A percentile compares a stretch with the other conserved stretches of the same genome.
These are phyloP conservation scores for Trichosporon ovoides DNA, from an alignment of 1,284 basidiomycete species.

Conservation along the genomic window DNA sequence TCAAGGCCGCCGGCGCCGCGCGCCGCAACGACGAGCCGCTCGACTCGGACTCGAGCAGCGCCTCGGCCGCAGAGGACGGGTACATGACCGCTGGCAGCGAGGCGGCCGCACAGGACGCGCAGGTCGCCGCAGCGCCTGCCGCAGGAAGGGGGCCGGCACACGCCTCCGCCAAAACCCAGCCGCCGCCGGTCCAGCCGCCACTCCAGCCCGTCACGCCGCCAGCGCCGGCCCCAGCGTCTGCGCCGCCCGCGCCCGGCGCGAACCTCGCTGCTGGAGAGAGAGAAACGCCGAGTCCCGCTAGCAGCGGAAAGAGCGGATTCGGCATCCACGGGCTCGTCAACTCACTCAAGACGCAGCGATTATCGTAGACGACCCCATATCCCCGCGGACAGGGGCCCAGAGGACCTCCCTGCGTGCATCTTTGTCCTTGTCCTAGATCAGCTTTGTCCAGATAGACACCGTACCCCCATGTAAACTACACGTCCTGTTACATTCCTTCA, in stretches of 20 bases:
- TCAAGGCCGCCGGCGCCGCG: constrained; percentile 1
- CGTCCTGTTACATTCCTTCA: too few species aligned
- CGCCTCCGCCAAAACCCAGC: neutral
- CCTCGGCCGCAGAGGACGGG: neutral
- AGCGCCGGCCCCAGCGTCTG: neutral
- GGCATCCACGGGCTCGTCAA: constrained; percentile 3
- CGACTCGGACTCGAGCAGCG: constrained; percentile 7
- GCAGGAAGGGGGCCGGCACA: too few species aligned
- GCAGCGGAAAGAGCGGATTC: neutral
- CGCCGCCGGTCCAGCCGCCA: neutral
- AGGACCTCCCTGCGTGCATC: too few species aligned
- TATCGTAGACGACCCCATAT: neutral
- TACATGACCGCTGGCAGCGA: constrained; percentile 8
- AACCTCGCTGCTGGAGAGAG: neutral
- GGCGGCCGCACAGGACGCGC: neutral
- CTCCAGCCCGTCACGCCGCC: neutral
- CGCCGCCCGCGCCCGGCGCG: neutral
- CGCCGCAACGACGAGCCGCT: neutral
- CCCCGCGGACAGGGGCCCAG: too few species aligned
- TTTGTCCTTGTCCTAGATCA: too few species aligned
- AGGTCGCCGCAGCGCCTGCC: too few species aligned
- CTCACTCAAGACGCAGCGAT: neutral
- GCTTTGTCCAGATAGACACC: too few species aligned
- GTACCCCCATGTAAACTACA: too few species aligned
- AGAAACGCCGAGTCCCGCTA: too few species aligned